Base-by-base conservation (phyloP, 805 yeast species). In the Metschnikowia peoriensis region DNA sequence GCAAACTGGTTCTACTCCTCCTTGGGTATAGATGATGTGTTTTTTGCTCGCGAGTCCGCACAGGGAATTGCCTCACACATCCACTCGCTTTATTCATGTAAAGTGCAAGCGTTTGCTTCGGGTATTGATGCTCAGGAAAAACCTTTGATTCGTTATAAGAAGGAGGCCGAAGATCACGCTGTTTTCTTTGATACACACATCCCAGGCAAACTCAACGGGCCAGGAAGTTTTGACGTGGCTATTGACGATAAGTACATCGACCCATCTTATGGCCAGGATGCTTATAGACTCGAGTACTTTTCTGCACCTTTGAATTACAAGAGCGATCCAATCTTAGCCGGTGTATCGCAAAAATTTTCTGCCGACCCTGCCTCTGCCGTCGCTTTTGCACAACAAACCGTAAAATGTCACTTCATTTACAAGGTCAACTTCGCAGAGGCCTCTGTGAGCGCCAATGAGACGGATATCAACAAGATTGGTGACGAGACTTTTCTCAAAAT, bases 21-120 rank as follows among this genome's bases (percentile, higher is more conserved):
- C 40, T 78, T 93, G 59, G 97, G 97, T 28, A 90, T 93, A 54
- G 97, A 92, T 66, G 97, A 91, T 65, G 86, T 89, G 32, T 93
- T 88, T 70, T 92, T 93, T 67, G 94, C 94, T 41, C 83, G 87
- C 57, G 97, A 93, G 66, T 75, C 88, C 6, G 87, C 92, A 12
- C 83, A 80, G 49, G 88, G 86, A 55, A 88, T 93, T 59, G 92
- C 89, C 15, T 81, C 86, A 50, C 91, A 92, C 65, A 89, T 93
- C 61, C 88, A 88, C 64, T 88, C 97, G 9, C 77, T 93, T 50
- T 93, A 93, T 71, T 89, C 97, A 35, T 92, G 97, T 52, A 94
- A 94, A 68, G 81, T 94, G 49, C 94, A 93, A 61, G 96, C 97
- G 7, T 89, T 79, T 66, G 63, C 63, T 15, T 53, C 62, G 32